phyloP scores from a whole-genome alignment of 2,329 filamentous ascomycete species.

The Cladobotryum protrusum region DNA sequence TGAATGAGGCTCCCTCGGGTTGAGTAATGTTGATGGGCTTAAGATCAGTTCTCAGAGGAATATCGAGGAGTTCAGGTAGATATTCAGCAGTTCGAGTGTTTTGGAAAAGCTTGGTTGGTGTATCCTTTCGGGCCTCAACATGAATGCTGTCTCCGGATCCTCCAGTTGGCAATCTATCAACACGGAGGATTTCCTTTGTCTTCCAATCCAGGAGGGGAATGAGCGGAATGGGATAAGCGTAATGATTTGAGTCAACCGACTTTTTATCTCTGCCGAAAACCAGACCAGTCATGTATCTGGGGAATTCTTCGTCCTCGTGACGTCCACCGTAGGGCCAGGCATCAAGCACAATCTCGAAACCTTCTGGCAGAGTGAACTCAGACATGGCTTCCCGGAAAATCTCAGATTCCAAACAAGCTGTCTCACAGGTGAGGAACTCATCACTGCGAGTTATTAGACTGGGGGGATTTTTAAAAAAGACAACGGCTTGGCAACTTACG shows the following conservation, averaged over 20 bases:
- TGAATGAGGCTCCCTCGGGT: constrained; percentile 61
- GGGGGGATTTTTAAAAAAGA: neutral
- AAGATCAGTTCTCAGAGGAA: constrained; percentile 42
- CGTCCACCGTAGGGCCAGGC: constrained; percentile 61
- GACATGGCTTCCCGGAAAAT: constrained; percentile 42
- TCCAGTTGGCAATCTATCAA: constrained; percentile 51
- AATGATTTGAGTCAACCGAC: constrained; percentile 54
- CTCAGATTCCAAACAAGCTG: constrained; percentile 35
- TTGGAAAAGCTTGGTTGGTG: constrained; percentile 41
- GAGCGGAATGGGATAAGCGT: constrained; percentile 54
- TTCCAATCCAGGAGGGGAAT: constrained; percentile 53
- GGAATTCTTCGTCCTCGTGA: constrained; percentile 32
- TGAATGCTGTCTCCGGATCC: constrained; percentile 40
- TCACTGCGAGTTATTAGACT: constrained; percentile 18
- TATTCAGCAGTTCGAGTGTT: constrained; percentile 38
- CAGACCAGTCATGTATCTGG: constrained; percentile 44
- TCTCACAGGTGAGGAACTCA: constrained; percentile 36
- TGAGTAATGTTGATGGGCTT: constrained; percentile 71
- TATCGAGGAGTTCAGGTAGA: constrained; percentile 44
- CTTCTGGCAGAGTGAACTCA: constrained; percentile 40
- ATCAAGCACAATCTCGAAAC: constrained; percentile 41
- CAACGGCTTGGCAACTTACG: constrained; percentile 15
- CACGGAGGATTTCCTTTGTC: constrained; percentile 48
- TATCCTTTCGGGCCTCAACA: constrained; percentile 26
- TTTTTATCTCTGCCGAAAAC: constrained; percentile 39